These are phyloP conservation scores for Trichoderma asperelloides DNA, from an alignment of 495 filamentous ascomycete genomes.

Conservation along the genomic window DNA sequence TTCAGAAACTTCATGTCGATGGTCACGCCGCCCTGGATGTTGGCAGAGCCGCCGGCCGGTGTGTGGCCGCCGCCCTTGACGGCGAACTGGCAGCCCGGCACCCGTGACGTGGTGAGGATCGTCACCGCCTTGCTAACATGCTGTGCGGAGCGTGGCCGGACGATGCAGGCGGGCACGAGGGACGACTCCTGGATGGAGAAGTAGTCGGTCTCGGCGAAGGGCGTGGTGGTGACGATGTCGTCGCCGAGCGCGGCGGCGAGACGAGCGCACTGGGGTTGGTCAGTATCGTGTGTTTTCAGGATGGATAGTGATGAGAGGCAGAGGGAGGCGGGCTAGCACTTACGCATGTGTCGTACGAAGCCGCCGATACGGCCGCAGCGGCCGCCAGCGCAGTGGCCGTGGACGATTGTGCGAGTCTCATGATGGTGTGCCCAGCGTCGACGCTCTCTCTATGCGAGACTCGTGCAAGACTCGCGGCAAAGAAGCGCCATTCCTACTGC, in stretches of 20 bases:
- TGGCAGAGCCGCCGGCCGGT: constrained; percentile 13
- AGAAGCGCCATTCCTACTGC: not conserved
- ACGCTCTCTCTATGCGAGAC: not conserved
- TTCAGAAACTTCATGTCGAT: constrained; percentile 32
- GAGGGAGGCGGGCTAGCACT: not conserved
- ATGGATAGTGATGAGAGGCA: not conserved
- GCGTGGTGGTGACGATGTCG: not conserved
- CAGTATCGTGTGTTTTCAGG: not conserved
- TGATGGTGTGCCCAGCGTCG: not conserved
- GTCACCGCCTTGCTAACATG: not conserved
- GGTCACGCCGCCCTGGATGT: constrained; percentile 33
- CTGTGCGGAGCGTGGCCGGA: not conserved
- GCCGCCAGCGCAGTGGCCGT: not conserved
- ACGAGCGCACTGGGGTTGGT: not conserved
- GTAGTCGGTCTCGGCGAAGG: not conserved
- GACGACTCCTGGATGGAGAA: not conserved
- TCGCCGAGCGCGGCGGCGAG: not conserved
- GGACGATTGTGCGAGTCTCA: not conserved
- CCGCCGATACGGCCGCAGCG: not conserved
- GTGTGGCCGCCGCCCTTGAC: constrained; percentile 2
- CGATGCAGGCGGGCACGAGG: not conserved
- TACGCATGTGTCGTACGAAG: not conserved
- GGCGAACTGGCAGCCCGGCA: not conserved
- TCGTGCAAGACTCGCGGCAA: not conserved
- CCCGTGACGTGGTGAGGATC: not conserved